Conservation (phyloP, 2,329 filamentous ascomycete genomes). For the Fusarium haematococcum region DNA sequence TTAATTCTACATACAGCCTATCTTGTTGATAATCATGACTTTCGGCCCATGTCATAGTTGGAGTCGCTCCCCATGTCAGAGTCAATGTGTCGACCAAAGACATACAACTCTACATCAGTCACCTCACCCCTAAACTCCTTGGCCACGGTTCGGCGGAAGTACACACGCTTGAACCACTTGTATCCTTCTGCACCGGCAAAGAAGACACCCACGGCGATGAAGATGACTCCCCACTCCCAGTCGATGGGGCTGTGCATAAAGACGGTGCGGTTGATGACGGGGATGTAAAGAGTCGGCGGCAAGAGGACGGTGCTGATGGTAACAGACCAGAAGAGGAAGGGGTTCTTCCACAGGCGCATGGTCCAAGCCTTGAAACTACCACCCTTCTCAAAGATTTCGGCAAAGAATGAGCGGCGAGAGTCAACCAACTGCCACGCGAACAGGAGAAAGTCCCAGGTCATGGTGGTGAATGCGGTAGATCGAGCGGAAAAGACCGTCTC, state of each 20-base stretch:
- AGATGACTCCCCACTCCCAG: slow-evolving; percentile 78
- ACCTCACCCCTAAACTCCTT: slow-evolving; percentile 40
- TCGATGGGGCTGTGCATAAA: slow-evolving; percentile 74
- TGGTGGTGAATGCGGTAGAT: slow-evolving; percentile 73
- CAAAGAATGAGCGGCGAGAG: slow-evolving; percentile 74
- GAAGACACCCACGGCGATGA: slow-evolving; percentile 71
- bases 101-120: slow-evolving; percentile 36
- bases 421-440: slow-evolving; percentile 78
- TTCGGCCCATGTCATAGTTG: slow-evolving; percentile 7
- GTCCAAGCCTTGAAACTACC: slow-evolving; percentile 63
- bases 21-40: background rate
- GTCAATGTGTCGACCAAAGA: slow-evolving; percentile 32
- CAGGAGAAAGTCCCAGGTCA: slow-evolving; percentile 77
- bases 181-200: slow-evolving; percentile 73
- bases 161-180: slow-evolving; percentile 75
- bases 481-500: slow-evolving; percentile 72
- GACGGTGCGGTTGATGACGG: slow-evolving; percentile 72
- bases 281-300: slow-evolving; percentile 75
- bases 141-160: slow-evolving; percentile 53
- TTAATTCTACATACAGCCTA: background rate
- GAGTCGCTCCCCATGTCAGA: slow-evolving; percentile 26
- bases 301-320: slow-evolving; percentile 67
- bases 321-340: slow-evolving; percentile 63
- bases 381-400: slow-evolving; percentile 62
- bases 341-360: slow-evolving; percentile 65